Evolutionary conservation across 495 filamentous ascomycete species (phyloP).

Genomic region (Aspergillus mulundensis): DNA sequence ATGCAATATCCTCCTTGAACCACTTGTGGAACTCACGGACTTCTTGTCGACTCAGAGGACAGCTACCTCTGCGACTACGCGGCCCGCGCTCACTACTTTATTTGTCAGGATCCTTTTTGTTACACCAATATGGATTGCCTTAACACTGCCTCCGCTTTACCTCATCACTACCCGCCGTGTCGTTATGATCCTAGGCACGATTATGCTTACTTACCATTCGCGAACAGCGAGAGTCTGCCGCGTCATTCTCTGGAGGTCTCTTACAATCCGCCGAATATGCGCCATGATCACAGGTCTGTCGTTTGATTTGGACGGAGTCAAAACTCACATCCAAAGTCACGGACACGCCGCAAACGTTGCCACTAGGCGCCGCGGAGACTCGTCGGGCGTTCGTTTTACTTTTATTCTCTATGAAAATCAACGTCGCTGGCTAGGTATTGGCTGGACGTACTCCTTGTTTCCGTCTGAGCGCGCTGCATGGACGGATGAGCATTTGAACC

Average conservation of each 20-base stretch:
- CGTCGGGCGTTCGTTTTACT: conserved; percentile 83
- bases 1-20: conserved; percentile 88
- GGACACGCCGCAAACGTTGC: conserved; percentile 44
- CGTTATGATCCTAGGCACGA: conserved; percentile 71
- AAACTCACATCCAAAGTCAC: conserved; percentile 34
- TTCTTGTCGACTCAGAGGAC: conserved; percentile 90
- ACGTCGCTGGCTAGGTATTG: conserved; percentile 88
- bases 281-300: conserved; percentile 73
- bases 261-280: conserved; percentile 60
- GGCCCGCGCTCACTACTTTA: conserved; percentile 83
- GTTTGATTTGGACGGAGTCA: conserved; percentile 47
- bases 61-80: conserved; percentile 85
- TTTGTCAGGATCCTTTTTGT: conserved; percentile 85
- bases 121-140: conserved; percentile 78
- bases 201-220: conserved; percentile 86
- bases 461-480: conserved; percentile 83
- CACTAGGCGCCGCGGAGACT: conserved; percentile 50
- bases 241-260: conserved; percentile 86
- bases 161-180: conserved; percentile 87
- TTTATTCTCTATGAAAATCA: conserved; percentile 97
- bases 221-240: conserved; percentile 79
- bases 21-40: conserved; percentile 80
- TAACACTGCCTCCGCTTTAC: conserved; percentile 76
- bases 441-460: conserved; percentile 89
- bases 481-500: conserved; percentile 93